Base-by-base conservation (phyloP, 2,329 filamentous ascomycete genomes). In the Claviceps sp. region DNA sequence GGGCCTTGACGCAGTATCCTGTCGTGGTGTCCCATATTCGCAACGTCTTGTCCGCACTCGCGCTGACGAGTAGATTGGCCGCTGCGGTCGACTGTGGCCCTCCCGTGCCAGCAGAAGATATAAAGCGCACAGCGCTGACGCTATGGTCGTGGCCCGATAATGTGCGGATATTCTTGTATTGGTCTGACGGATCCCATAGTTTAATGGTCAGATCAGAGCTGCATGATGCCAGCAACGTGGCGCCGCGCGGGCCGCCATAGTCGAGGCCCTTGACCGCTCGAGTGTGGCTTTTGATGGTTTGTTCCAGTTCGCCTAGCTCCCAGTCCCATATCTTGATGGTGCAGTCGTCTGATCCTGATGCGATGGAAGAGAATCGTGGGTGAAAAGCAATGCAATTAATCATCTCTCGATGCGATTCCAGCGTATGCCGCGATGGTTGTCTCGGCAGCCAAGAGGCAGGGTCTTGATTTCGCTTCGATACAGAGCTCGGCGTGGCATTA, bases 301-400 rank as follows among this genome's bases (percentile, higher is more conserved):
- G 75, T 66, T 96, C 90, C 4, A 95, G 74, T 67, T 96, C 90
- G 47, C 91, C 91, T 24, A 94, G 71, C 62, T 96, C 90, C 86
- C 89, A 96, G 63, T 96, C 90, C 90, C 90, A 96, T 52, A 96
- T 90, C 63, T 96, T 96, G 66, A 97, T 95, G 7, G 86, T 95
- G 51, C 81, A 86, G 67, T 96, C 91, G 65, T 95, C 90, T 8
- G 89, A 94, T 16, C 87, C 90, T 0, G 88, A 93, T 9, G 90
- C 91, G 22, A 96, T 74, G 5, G 87, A 91, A 9, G 88, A 91
- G 68, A 95, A 96, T 37, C 93, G 77, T 0, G 90, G 90, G 65
- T 96, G 90, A 64, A 96, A 96, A 16, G 90, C 90, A 53, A 96
- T 82, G 62, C 88, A 90, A 52, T 85, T 95, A 54, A 96, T 82